Base-by-base conservation (phyloP, 495 filamentous ascomycete species). In the Tuber microsphaerosporum region DNA sequence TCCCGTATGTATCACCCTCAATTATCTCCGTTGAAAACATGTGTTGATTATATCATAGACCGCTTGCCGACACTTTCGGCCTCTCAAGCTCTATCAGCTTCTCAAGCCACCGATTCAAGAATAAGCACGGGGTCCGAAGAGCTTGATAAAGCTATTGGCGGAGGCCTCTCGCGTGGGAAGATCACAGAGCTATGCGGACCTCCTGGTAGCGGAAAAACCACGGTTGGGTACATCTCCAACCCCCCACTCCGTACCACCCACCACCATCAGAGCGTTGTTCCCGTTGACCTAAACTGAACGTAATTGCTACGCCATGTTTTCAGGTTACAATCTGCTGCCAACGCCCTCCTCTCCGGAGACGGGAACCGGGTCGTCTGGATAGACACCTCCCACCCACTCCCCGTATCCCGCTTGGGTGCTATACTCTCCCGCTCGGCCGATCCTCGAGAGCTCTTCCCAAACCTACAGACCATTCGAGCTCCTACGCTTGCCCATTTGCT, bases 181-280 rank as follows among this genome's bases (percentile, higher is more conserved):
- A 87, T 97, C n/a, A 91, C 90, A 9, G 95, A 99, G 83, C 84
- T 97, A 44, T 97, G 91, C 85, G 95, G 95, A 0, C 94, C 95
- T 22, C 92, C 93, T 16, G 94, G 94, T 1, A 88, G 88, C 22
- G 95, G 95, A 19, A 98, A 98, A 84, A 96, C 94, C 0, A 85
- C 91, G 8, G 85, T 99, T 77, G 91, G 89, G 94, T 79, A 75
- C 61, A 73, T 97, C 84, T 75, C 86, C 84, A 39, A 9, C 31
- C 31, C 69, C 65, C 71, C 51, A 45, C 39, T 65, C 14, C 31
- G 56, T 2, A 65, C 42, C 46, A 34, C 77, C 31, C 8, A 14
- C 41, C 68, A 71, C 51, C n/a, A 20, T 41, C 42, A 41, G 42
- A 16, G 20, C 41, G 16, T 26, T 16, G 74, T n/a, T 34, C 69